phyloP scores from a whole-genome alignment of 331 rosid species.

The Arachis monticola region DNA sequence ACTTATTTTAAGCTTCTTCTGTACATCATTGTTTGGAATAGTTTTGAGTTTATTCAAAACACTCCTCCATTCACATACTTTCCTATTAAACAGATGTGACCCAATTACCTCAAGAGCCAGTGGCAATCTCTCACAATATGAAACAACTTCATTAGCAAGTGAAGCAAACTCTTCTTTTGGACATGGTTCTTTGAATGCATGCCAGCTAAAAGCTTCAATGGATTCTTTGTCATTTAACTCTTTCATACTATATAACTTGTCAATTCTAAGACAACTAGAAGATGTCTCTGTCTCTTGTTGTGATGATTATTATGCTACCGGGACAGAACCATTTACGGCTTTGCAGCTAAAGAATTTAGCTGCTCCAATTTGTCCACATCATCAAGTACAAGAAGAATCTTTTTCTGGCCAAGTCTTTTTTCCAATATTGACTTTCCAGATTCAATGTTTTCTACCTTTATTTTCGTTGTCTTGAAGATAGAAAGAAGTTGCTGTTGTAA shows the following conservation, averaged over 20 bases:
- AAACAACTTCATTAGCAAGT: neutral
- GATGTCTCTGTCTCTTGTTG: constrained; percentile 5
- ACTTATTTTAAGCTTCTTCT: neutral
- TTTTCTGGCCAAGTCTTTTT: neutral
- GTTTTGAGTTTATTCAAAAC: neutral
- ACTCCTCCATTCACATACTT: neutral
- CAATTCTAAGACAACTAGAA: neutral
- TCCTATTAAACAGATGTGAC: neutral
- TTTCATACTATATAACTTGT: neutral
- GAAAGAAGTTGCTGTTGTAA: no score
- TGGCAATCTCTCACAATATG: neutral
- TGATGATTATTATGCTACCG: neutral
- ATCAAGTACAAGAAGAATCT: constrained; percentile 1
- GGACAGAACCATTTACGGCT: neutral
- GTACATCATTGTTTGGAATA: neutral
- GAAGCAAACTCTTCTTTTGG: neutral
- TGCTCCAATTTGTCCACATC: constrained; percentile 8
- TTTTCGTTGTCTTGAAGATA: no score
- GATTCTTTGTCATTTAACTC: neutral
- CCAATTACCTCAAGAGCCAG: constrained; percentile 6
- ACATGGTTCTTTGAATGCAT: neutral
- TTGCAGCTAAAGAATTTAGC: neutral
- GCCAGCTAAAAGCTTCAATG: neutral
- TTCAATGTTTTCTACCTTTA: no score
- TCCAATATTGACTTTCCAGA: no score